Conservation (phyloP, 805 yeast species). For the Pichia gijzeniarum region DNA sequence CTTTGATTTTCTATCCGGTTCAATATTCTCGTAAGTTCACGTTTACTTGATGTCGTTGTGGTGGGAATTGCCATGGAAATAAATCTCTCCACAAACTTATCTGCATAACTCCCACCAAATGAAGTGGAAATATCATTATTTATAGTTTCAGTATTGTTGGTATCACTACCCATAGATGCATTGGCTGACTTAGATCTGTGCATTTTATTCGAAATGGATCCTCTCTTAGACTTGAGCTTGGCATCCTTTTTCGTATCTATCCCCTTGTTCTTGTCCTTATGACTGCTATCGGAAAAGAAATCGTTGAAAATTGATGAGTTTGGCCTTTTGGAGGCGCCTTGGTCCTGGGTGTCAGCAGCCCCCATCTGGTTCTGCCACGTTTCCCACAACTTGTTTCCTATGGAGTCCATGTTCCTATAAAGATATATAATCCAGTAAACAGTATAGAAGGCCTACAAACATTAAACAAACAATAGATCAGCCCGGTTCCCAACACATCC, state of each 20-base stretch:
- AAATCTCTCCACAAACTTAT: constrained; percentile 65
- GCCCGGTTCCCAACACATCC: not conserved
- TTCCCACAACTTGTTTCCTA: constrained; percentile 16
- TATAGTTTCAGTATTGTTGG: not conserved
- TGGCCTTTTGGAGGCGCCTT: not conserved
- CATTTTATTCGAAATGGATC: not conserved
- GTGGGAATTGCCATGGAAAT: constrained; percentile 69
- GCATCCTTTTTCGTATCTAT: not conserved
- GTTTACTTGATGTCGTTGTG: constrained; percentile 40
- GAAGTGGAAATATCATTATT: not conserved
- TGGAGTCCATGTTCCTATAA: constrained; percentile 6
- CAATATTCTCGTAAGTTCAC: constrained; percentile 31
- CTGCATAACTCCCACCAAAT: constrained; percentile 36
- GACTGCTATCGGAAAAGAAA: constrained; percentile 1
- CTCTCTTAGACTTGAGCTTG: not conserved
- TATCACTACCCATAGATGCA: not conserved
- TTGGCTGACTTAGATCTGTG: constrained; percentile 1
- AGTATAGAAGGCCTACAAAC: not conserved
- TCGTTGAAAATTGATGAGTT: constrained; percentile 3
- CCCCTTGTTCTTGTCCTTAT: not conserved
- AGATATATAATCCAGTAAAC: not conserved
- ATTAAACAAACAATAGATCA: too few relatives aligned
- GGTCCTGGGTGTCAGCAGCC: not conserved
- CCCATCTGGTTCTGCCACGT: constrained; percentile 7
- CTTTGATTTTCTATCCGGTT: constrained; percentile 56